These are phyloP conservation scores for Mortierella sp. DNA, from an alignment of 371 early-diverging fungal genomes.

Conservation along the genomic window DNA sequence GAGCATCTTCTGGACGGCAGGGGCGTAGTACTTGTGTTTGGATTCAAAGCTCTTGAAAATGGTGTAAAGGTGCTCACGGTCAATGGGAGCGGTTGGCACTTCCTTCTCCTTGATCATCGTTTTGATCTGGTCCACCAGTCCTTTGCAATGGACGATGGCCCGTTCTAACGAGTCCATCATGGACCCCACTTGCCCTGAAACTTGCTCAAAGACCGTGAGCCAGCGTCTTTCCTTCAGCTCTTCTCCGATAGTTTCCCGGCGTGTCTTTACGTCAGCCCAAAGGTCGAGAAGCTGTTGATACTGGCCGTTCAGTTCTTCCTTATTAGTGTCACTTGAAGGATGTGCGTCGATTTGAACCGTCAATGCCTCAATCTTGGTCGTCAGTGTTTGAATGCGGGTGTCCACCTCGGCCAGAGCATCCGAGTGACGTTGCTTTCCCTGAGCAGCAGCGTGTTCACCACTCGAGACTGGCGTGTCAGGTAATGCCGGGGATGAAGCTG, in stretches of 20 bases:
- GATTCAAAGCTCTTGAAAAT: conserved; percentile 71
- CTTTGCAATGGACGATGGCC: conserved; percentile 64
- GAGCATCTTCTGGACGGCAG: conserved; percentile 69
- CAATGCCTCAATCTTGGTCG: conserved; percentile 57
- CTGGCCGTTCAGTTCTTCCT: conserved; percentile 43
- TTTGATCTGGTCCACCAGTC: conserved; percentile 60
- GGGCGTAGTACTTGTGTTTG: conserved; percentile 71
- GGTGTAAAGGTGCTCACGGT: conserved; percentile 63
- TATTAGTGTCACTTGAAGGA: conserved; percentile 18
- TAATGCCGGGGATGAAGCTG: conserved; percentile 16
- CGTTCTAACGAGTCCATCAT: conserved; percentile 74
- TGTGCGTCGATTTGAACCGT: conserved; percentile 56
- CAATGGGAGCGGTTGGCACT: conserved; percentile 57
- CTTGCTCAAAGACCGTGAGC: conserved; percentile 69
- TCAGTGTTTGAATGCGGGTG: conserved; percentile 58
- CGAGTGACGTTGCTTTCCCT: conserved; percentile 35
- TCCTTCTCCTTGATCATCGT: conserved; percentile 42
- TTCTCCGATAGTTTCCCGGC: conserved; percentile 51
- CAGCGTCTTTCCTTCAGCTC: conserved; percentile 73
- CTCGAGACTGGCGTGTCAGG: conserved; percentile 7
- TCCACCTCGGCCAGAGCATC: conserved; percentile 60
- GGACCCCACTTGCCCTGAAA: conserved; percentile 68
- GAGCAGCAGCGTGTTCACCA: conserved; percentile 41
- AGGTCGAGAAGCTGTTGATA: conserved; percentile 55
- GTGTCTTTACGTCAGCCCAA: conserved; percentile 66